Evolutionary conservation across 495 filamentous ascomycete genomes (phyloP).

Genomic region (Talaromyces wortmannii): DNA sequence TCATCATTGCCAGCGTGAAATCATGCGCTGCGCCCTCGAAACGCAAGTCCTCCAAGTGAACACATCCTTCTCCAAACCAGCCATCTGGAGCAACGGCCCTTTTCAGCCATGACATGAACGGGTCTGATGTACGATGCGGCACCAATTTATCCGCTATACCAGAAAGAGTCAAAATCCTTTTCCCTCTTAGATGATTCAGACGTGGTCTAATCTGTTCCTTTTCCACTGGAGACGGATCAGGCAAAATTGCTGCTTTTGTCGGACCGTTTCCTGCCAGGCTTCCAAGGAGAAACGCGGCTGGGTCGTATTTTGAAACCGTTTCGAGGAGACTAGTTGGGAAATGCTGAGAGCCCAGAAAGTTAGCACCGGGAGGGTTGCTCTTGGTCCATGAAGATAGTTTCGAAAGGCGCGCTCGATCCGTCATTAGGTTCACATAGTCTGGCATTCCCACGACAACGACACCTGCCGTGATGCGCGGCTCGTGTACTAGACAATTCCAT

Average conservation of each 20-base stretch:
- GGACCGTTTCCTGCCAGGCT: constrained; percentile 20
- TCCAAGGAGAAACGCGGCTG: constrained; percentile 60
- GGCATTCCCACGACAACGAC: constrained; percentile 84
- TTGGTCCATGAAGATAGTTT: constrained; percentile 57
- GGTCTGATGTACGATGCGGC: constrained; percentile 61
- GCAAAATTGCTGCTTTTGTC: constrained; percentile 17
- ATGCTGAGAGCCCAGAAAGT: constrained; percentile 67
- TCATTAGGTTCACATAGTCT: constrained; percentile 74
- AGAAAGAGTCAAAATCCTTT: constrained; percentile 70
- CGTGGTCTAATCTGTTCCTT: constrained; percentile 29
- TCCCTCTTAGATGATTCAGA: constrained; percentile 52
- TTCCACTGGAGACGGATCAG: constrained; percentile 38
- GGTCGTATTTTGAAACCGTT: constrained; percentile 57
- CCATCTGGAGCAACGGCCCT: constrained; percentile 41
- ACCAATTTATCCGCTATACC: constrained; percentile 80
- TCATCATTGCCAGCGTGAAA: constrained; percentile 65
- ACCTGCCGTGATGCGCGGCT: constrained; percentile 67
- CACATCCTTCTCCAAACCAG: constrained; percentile 51
- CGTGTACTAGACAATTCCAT: constrained; percentile 74
- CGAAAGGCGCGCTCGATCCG: constrained; percentile 68
- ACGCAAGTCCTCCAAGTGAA: constrained; percentile 65
- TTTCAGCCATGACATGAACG: constrained; percentile 68
- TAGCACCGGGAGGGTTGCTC: constrained; percentile 44
- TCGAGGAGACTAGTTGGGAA: constrained; percentile 64
- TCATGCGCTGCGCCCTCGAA: constrained; percentile 68